Evolutionary conservation across 768 basidiomycete species (phyloP).

Genomic region (Hypholoma sublateritium): DNA sequence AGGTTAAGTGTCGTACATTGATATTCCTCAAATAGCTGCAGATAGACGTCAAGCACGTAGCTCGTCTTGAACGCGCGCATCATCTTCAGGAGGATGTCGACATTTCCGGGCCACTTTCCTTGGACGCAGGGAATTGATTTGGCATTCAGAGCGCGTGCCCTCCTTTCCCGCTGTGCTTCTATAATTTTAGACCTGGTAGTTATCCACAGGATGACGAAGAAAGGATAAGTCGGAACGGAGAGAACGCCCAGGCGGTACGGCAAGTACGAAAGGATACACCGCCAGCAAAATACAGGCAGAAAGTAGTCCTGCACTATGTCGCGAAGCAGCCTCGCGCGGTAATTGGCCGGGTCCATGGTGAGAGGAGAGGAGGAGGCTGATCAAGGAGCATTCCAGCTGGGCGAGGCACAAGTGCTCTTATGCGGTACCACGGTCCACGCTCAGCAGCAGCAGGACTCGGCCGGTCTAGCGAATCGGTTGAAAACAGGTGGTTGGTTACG

Average conservation of each 20-base stretch:
- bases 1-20: conserved; percentile 70
- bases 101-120: conserved; percentile 78
- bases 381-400: neutral
- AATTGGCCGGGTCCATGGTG: conserved; percentile 41
- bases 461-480: too few species aligned
- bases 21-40: conserved; percentile 68
- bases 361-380: conserved; percentile 4
- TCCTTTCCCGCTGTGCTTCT: conserved; percentile 33
- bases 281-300: conserved; percentile 40
- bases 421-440: too few species aligned
- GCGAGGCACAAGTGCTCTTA: neutral
- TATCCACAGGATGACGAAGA: conserved; percentile 43
- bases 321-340: conserved; percentile 48
- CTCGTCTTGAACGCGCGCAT: conserved; percentile 53
- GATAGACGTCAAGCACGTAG: conserved; percentile 64
- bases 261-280: conserved; percentile 25
- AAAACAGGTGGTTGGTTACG: too few species aligned
- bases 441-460: too few species aligned
- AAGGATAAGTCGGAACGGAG: conserved; percentile 35
- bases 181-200: conserved; percentile 32
- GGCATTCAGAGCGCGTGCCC: conserved; percentile 47
- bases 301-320: conserved; percentile 44
- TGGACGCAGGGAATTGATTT: conserved; percentile 54
- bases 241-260: conserved; percentile 33
- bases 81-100: conserved; percentile 64